Conservation (phyloP, 345 rosid species). For the Eucalyptus tenuipes region DNA sequence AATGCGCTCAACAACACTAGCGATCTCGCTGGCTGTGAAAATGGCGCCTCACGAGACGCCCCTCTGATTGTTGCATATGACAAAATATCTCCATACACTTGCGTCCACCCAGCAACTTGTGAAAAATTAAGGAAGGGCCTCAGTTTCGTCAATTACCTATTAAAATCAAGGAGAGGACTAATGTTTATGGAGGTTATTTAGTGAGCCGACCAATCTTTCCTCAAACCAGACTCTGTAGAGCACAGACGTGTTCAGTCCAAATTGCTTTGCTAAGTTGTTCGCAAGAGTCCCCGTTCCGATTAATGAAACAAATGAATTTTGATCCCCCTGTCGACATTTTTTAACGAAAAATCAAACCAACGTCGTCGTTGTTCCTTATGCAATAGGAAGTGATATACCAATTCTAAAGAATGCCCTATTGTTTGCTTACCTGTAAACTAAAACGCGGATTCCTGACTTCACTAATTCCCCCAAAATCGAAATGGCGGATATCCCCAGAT, state of each 20-base stretch:
- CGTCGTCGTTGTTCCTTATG: not conserved
- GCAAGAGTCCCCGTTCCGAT: slow-evolving; percentile 1
- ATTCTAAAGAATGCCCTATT: not conserved
- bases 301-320: not conserved
- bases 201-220: slow-evolving; percentile 5
- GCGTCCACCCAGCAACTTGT: not conserved
- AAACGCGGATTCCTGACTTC: not conserved
- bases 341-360: not conserved
- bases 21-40: not conserved
- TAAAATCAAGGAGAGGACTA: not conserved
- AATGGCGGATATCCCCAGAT: slow-evolving; percentile 22
- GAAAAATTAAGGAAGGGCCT: no score
- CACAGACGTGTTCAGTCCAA: slow-evolving; percentile 20
- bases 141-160: no score
- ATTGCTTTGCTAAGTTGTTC: slow-evolving; percentile 15
- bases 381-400: not conserved
- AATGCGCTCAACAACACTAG: not conserved
- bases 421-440: not conserved
- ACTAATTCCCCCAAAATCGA: slow-evolving; percentile 16
- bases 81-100: not conserved
- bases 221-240: slow-evolving; percentile 32
- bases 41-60: not conserved
- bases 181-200: not conserved
- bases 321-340: not conserved
- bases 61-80: not conserved